Evolutionary conservation across 352 stramenopile species (phyloP).

Genomic region (Pythium biforme): DNA sequence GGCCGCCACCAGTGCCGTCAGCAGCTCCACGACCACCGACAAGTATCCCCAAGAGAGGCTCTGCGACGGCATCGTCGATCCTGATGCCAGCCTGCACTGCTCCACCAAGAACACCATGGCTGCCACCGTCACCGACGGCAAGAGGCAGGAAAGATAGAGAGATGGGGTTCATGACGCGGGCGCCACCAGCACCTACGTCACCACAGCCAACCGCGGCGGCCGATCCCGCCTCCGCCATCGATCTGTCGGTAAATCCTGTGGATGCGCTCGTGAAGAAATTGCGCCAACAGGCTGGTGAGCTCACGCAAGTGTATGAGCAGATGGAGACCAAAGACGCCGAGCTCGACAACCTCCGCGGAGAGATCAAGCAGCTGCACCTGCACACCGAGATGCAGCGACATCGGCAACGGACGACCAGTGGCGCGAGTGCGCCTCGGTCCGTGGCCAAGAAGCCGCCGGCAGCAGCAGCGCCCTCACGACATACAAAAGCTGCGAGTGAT

Average conservation of each 20-base stretch:
- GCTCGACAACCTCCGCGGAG: conserved; percentile 35
- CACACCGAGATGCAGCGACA: conserved; percentile 45
- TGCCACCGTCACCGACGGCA: conserved; percentile 1
- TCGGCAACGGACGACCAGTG: conserved; percentile 1
- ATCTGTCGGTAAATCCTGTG: conserved; percentile 41
- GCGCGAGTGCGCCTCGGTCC: background rate
- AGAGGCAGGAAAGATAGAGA: background rate
- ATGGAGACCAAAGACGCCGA: conserved; percentile 54
- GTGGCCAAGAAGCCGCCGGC: conserved; percentile 12
- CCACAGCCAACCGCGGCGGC: background rate
- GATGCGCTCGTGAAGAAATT: conserved; percentile 76
- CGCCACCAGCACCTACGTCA: conserved; percentile 18
- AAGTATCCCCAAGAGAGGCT: background rate
- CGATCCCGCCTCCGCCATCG: no score
- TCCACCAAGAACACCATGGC: background rate
- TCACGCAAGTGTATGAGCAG: conserved; percentile 70
- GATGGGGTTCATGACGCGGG: background rate
- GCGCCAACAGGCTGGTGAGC: conserved; percentile 61
- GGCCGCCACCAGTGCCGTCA: conserved; percentile 1
- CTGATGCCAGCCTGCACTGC: background rate
- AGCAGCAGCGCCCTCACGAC: background rate
- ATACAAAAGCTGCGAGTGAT: background rate
- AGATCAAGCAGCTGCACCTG: conserved; percentile 43
- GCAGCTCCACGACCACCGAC: conserved; percentile 1
- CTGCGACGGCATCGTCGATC: conserved; percentile 10